Evolutionary conservation across 495 filamentous ascomycete genomes (phyloP), one percentile per base, ranked within the genome.

Genomic region (Lindgomyces ingoldianus): DNA sequence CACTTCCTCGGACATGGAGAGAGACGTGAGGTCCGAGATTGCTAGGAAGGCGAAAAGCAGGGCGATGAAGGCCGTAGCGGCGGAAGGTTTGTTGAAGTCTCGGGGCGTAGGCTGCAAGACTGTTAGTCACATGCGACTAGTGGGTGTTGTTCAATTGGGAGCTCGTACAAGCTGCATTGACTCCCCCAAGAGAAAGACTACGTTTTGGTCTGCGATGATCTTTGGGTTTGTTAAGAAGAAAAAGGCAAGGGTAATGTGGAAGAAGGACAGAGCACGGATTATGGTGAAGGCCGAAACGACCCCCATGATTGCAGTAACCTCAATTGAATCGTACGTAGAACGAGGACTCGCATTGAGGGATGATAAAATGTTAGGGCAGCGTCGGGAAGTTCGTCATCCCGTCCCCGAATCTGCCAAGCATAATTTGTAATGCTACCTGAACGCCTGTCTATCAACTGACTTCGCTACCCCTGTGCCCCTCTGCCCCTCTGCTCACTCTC

Each of bases 181-280:
- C 73, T 94, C 91, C 45, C 91, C 91, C 14, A 96, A 77, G 44
- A 96, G 83, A 69, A 85, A 93, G 53, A 96, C 90, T 10, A 96
- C 68, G 45, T 90, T 87, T 57, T 91, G 91, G 71, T 94, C 87
- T 45, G 87, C 84, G 64, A 96, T 81, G 60, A 80, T 76, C 39
- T 75, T 72, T 2, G 92, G 91, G 25, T 81, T 84, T 53, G 83
- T 87, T 72, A 91, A 81, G 78, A 96, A 87, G 81, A 92, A 91
- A 75, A 87, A 91, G 71, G 84, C 88, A 25, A 93, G 81, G 19
- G 89, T 88, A 62, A 94, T 75, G 75, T 93, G 87, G 80, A 93
- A 89, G 74, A 96, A 81, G 67, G 86, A 88, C 62, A 96, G 79
- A 36, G 84, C 85, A 67, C 89, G 87, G 63, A 96, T 83, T 68